Evolutionary conservation across 225 moss, liverwort and hornwort genomes (phyloP), one percentile per base, ranked within the genome.

Genomic region (Marchantia polymorpha): DNA sequence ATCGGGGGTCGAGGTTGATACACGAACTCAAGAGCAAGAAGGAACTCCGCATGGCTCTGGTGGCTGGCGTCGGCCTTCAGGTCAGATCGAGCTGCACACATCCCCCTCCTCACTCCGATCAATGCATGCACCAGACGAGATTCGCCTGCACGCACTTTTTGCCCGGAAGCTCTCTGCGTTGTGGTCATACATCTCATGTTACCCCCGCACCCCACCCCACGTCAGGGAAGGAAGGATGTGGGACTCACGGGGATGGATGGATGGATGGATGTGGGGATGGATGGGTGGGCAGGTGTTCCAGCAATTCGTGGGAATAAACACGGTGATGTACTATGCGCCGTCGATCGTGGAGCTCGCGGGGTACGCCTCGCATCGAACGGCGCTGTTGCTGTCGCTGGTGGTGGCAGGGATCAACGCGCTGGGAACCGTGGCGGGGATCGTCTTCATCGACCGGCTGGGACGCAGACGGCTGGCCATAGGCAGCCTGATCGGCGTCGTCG

Each of bases 311-410:
- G 97, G 97, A 17, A 97, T 97, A 78, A 94, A 97, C 76, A 94
- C 94, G 20, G 94, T 97, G 30, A 97, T 97, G 97, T 97, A 97
- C 73, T 97, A 94, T 71, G 92, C 93, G 73, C 94, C 97, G 3
- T 91, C 97, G 12, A 97, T 97, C 27, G 86, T 94, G 69, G 94
- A 97, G 85, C 90, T 93, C 0, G 93, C 94, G 23, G 97, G 94
- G 39, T 92, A 90, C 46, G 94, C 94, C 11, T 94, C 97, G 0
- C 89, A 93, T 78, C 87, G 90, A 69, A 94, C 90, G 8, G 94
- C 90, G 15, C 80, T 94, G 31, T 83, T 96, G 13, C 87, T 96
- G 71, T 96, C 92, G 0, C 81, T 94, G 29, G 83, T 94, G 30
- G 89, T 87, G 20, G 89, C 94, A 26, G 92, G 96, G 7, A 76